phyloP scores from a whole-genome alignment of 371 early-diverging fungal genomes.

The Rhizomucor pusillus region DNA sequence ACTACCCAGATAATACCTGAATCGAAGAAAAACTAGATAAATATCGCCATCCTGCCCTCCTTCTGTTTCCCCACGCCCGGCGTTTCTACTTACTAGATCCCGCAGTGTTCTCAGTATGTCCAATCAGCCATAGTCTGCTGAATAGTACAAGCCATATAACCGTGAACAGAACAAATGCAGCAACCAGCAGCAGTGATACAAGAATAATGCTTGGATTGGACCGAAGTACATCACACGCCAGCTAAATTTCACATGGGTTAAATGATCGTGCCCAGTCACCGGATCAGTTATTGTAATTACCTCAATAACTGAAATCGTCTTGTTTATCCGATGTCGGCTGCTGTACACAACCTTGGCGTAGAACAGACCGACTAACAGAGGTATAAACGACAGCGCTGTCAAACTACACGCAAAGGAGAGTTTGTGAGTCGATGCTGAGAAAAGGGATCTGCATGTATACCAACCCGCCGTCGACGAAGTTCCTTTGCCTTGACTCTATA shows the following conservation, averaged over 20 bases:
- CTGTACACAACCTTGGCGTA: slow-evolving; percentile 36
- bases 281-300: slow-evolving; percentile 19
- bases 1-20: slow-evolving; percentile 46
- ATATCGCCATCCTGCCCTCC: no score
- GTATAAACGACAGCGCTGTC: slow-evolving; percentile 53
- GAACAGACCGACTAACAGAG: slow-evolving; percentile 45
- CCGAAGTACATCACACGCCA: slow-evolving; percentile 72
- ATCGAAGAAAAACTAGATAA: not conserved
- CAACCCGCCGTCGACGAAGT: slow-evolving; percentile 34
- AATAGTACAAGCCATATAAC: slow-evolving; percentile 69
- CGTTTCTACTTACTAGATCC: slow-evolving; percentile 1
- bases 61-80: no score
- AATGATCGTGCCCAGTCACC: not conserved
- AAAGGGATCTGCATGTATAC: no score
- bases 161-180: slow-evolving; percentile 57
- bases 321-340: slow-evolving; percentile 44
- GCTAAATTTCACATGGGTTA: slow-evolving; percentile 27
- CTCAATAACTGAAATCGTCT: slow-evolving; percentile 61
- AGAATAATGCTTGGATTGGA: slow-evolving; percentile 69
- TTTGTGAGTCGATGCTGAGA: not conserved
- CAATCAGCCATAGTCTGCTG: slow-evolving; percentile 64
- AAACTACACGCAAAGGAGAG: slow-evolving; percentile 20
- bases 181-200: slow-evolving; percentile 55
- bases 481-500: slow-evolving; percentile 47
- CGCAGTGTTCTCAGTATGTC: slow-evolving; percentile 28